A percentile compares a stretch with the other conserved stretches of the same genome.
Conservation (phyloP, 345 rosid genomes). For the Eutrema japonicum region DNA sequence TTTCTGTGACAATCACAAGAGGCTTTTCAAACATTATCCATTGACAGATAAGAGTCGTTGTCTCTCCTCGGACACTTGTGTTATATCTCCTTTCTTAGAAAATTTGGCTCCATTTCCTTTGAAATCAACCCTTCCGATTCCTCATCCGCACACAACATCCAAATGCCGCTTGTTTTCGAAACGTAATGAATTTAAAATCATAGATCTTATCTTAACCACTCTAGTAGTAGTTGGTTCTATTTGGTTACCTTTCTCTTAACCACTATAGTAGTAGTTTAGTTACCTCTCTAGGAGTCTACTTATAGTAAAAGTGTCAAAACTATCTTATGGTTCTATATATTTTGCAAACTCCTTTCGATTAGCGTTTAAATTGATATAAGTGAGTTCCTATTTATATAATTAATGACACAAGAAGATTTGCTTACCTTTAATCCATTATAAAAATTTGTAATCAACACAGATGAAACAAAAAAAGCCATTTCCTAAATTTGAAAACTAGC, state of each 20-base stretch:
- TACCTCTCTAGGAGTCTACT: not conserved
- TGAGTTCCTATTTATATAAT: not conserved
- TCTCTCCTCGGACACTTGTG: not conserved
- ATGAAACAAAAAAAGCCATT: not conserved
- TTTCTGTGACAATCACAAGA: not conserved
- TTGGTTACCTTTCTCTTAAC: not conserved
- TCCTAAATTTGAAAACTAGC: constrained; percentile 21
- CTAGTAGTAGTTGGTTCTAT: not conserved
- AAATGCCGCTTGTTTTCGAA: not conserved
- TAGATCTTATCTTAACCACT: constrained; percentile 3
- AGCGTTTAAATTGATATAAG: not conserved
- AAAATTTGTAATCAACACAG: not conserved
- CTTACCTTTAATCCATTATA: constrained; percentile 5
- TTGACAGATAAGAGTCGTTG: not conserved
- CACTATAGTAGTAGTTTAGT: constrained; percentile 9
- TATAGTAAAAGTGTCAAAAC: not conserved
- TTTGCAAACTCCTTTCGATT: too few relatives aligned
- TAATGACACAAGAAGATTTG: constrained; percentile 11
- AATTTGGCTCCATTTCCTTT: not conserved
- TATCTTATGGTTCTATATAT: too few relatives aligned
- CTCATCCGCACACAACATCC: not conserved
- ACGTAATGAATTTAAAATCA: not conserved
- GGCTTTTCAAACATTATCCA: constrained; percentile 9
- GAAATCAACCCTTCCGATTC: not conserved
- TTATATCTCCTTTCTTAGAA: not conserved